phyloP scores from a whole-genome alignment of 2,329 filamentous ascomycete species.

The Dendrostoma leiphaemia region DNA sequence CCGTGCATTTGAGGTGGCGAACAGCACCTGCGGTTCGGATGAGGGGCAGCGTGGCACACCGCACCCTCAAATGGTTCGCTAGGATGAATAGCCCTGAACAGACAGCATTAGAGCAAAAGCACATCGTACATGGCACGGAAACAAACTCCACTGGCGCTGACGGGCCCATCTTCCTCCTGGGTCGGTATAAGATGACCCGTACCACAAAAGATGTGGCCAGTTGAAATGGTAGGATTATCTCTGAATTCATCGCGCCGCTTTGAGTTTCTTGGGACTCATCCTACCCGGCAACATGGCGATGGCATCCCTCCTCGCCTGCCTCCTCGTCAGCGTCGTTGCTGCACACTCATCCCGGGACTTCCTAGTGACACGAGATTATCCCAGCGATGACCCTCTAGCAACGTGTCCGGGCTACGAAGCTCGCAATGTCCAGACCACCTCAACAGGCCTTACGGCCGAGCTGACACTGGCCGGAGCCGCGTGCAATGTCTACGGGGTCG shows the following conservation, averaged over 20 bases:
- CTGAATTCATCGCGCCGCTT: no score
- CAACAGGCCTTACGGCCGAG: conserved; percentile 57
- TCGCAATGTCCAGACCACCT: conserved; percentile 50
- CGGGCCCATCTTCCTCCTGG: not conserved
- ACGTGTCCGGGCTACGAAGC: conserved; percentile 62
- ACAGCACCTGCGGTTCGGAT: not conserved
- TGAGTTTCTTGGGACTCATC: not conserved
- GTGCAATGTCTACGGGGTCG: conserved; percentile 69
- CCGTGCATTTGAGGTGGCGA: not conserved
- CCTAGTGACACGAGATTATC: conserved; percentile 20
- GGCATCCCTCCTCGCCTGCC: conserved; percentile 12
- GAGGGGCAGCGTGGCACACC: conserved; percentile 13
- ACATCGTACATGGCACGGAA: not conserved
- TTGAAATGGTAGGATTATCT: not conserved
- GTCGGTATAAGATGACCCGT: not conserved
- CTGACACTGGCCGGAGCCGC: conserved; percentile 61
- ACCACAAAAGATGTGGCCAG: not conserved
- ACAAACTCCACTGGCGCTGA: not conserved
- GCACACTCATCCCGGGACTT: not conserved
- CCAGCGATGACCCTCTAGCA: conserved; percentile 26
- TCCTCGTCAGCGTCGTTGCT: conserved; percentile 19
- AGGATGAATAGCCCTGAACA: not conserved
- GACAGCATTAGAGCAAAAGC: not conserved
- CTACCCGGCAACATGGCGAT: conserved; percentile 8
- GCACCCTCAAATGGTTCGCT: not conserved